Conservation (phyloP, 129 eudicot genomes). For the Flaveria sonorensis region DNA sequence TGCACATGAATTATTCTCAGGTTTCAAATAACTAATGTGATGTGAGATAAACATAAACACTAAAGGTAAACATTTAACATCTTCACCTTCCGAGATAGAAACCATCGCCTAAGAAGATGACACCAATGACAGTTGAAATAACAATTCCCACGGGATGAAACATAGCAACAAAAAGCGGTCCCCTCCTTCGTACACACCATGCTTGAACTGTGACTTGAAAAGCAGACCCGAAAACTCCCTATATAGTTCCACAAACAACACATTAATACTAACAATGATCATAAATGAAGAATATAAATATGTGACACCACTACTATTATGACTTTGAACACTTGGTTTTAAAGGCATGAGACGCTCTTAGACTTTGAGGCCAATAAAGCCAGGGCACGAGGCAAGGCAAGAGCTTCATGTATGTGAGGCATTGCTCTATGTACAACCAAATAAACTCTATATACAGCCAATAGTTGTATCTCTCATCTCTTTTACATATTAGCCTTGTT, state of each 20-base stretch:
- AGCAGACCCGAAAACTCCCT: conserved; percentile 86
- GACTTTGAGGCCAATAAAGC: no score
- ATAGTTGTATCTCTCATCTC: neutral
- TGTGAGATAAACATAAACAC: neutral
- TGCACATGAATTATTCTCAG: conserved; percentile 32
- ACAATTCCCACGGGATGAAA: conserved; percentile 86
- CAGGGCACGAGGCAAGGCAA: no score
- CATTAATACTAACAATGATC: neutral
- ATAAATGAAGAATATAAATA: neutral
- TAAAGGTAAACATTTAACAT: neutral
- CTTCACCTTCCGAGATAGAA: conserved; percentile 80
- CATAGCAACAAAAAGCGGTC: conserved; percentile 84
- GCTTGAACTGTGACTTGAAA: conserved; percentile 64
- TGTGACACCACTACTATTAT: neutral
- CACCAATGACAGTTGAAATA: conserved; percentile 57
- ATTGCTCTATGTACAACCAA: no score
- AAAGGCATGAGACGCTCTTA: no score
- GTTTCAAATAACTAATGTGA: conserved; percentile 7
- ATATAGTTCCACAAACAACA: conserved; percentile 8
- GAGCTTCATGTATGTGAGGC: no score
- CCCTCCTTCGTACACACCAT: conserved; percentile 71
- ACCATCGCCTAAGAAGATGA: conserved; percentile 58
- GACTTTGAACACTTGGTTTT: neutral
- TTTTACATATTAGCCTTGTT: no score
- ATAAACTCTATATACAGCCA: no score